Evolutionary conservation across 371 early-diverging fungal species (phyloP).

Genomic region (Mortierella sp.): DNA sequence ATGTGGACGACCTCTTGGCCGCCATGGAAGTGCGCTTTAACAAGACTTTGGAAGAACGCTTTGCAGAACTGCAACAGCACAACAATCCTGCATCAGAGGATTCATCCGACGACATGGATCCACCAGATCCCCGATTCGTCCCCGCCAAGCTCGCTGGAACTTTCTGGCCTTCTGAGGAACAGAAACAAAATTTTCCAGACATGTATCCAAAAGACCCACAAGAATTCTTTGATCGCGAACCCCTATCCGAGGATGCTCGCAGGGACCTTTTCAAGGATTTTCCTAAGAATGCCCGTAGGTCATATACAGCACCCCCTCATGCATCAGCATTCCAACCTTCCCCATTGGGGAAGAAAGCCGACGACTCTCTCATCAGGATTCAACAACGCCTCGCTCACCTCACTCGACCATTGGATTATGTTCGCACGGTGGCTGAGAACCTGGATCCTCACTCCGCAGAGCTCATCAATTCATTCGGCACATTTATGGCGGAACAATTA

Average conservation of each 20-base stretch:
- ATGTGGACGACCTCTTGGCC: neutral
- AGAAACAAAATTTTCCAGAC: slow-evolving; percentile 1
- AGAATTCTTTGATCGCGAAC: neutral
- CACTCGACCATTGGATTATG: slow-evolving; percentile 11
- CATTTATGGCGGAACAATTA: neutral
- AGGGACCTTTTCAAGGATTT: neutral
- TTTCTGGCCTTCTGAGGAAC: neutral
- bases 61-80: too few species aligned
- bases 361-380: slow-evolving; percentile 13
- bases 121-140: slow-evolving; percentile 9
- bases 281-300: slow-evolving; percentile 8
- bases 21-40: neutral
- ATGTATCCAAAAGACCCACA: neutral
- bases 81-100: too few species aligned
- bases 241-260: neutral
- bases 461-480: slow-evolving; percentile 1
- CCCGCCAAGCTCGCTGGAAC: neutral
- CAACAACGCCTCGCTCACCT: slow-evolving; percentile 14
- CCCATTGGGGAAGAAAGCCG: neutral
- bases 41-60: neutral
- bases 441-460: neutral
- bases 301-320: slow-evolving; percentile 2
- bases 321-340: slow-evolving; percentile 2
- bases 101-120: too few species aligned
- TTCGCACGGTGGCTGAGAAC: neutral